phyloP scores from a whole-genome alignment of 306 rosid genomes.

The Rosa chinensis region DNA sequence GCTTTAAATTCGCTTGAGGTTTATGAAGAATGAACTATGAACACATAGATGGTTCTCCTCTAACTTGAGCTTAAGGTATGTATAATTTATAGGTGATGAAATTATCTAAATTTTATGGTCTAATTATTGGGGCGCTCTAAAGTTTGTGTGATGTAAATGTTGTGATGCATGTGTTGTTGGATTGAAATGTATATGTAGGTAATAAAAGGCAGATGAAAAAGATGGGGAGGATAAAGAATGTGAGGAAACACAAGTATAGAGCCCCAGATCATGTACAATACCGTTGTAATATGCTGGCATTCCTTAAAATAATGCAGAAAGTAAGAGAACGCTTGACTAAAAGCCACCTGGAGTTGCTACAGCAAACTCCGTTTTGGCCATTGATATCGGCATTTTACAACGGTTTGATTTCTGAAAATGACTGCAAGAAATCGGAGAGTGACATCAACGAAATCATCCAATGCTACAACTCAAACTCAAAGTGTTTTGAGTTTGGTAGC shows the following conservation, averaged over 20 bases:
- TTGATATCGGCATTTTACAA: conserved; percentile 5
- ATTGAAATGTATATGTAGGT: not conserved
- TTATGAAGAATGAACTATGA: not conserved
- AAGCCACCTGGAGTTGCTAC: conserved; percentile 2
- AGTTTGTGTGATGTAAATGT: not conserved
- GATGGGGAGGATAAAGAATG: not conserved
- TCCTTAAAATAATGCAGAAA: not conserved
- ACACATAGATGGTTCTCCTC: not conserved
- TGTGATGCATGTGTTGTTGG: not conserved
- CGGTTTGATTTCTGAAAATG: not conserved
- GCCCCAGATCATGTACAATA: conserved; percentile 6
- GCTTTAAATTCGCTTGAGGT: not conserved
- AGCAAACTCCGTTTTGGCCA: conserved; percentile 13
- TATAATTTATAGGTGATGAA: no score
- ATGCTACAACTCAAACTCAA: conserved; percentile 5
- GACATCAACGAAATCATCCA: not conserved
- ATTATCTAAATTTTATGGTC: no score
- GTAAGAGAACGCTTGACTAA: not conserved
- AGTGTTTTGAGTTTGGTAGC: conserved; percentile 7
- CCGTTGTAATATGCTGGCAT: conserved; percentile 1
- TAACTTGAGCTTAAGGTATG: not conserved
- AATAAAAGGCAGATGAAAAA: not conserved
- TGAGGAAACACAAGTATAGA: not conserved
- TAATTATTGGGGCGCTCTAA: not conserved
- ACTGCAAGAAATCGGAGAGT: conserved; percentile 4